Percentiles rank a stretch among this genome's conserved stretches.
Evolutionary conservation across 2,329 filamentous ascomycete species (phyloP).

Genomic region (Penicillium palitans): DNA sequence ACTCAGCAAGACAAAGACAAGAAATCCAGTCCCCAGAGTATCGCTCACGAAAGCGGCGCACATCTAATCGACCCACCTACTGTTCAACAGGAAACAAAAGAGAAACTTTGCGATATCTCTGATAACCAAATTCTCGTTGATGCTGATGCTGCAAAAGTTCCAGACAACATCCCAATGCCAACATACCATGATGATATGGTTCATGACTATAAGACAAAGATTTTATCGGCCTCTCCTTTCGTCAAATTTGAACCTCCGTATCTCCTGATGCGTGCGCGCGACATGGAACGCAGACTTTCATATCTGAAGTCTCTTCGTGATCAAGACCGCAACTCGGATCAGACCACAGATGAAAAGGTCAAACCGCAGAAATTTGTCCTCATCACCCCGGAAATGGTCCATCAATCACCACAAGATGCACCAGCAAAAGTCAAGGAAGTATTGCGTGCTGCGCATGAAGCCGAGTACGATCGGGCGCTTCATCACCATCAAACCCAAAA

Average conservation of each 20-base stretch:
- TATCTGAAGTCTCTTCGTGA: slow-evolving; percentile 82
- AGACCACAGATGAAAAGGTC: slow-evolving; percentile 60
- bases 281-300: slow-evolving; percentile 80
- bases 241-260: slow-evolving; percentile 95
- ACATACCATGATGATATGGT: slow-evolving; percentile 96
- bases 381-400: slow-evolving; percentile 94
- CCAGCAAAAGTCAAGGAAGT: slow-evolving; percentile 90
- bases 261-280: slow-evolving; percentile 84
- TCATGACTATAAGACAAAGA: slow-evolving; percentile 86
- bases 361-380: slow-evolving; percentile 77
- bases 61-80: background rate
- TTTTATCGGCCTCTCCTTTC: slow-evolving; percentile 92
- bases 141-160: slow-evolving; percentile 53
- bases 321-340: slow-evolving; percentile 52
- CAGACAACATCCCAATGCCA: slow-evolving; percentile 78
- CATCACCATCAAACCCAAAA: slow-evolving; percentile 95
- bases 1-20: slow-evolving; percentile 6
- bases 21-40: slow-evolving; percentile 9
- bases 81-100: slow-evolving; percentile 19
- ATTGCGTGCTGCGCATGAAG: slow-evolving; percentile 89
- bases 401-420: slow-evolving; percentile 74
- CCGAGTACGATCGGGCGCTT: slow-evolving; percentile 91
- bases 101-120: slow-evolving; percentile 18
- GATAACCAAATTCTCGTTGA: slow-evolving; percentile 20
- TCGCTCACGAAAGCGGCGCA: slow-evolving; percentile 1